These are phyloP conservation scores for Ploettnerulaceae sp. DNA, from an alignment of 2,329 filamentous ascomycete genomes.

Conservation along the genomic window DNA sequence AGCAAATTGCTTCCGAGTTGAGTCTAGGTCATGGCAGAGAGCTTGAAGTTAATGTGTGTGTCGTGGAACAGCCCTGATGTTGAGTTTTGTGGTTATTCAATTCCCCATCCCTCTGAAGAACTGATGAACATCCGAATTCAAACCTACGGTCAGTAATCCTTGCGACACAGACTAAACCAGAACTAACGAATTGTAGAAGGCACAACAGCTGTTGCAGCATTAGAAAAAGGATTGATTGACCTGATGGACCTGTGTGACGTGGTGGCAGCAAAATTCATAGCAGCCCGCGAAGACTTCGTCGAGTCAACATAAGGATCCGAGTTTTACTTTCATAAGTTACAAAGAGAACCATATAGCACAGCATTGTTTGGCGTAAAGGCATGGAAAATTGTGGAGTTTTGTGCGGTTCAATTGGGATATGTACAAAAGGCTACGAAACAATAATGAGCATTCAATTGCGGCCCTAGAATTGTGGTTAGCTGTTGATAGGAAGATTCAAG, in stretches of 20 bases:
- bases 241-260: constrained; percentile 90
- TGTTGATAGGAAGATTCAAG: constrained; percentile 1
- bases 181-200: constrained; percentile 51
- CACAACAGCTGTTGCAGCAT: constrained; percentile 74
- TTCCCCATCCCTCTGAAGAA: constrained; percentile 90
- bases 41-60: constrained; percentile 10
- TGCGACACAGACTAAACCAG: background rate
- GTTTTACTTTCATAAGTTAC: constrained; percentile 3
- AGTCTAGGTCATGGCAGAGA: background rate
- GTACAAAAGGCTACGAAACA: constrained; percentile 30
- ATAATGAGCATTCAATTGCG: constrained; percentile 30
- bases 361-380: constrained; percentile 31
- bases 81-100: constrained; percentile 97
- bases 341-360: constrained; percentile 5
- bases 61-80: constrained; percentile 68
- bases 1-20: background rate
- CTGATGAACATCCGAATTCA: constrained; percentile 98
- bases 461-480: constrained; percentile 26
- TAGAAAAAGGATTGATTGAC: constrained; percentile 86
- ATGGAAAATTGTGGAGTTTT: constrained; percentile 23
- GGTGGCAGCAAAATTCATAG: constrained; percentile 82
- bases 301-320: constrained; percentile 16
- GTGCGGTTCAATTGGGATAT: constrained; percentile 30
- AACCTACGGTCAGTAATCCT: constrained; percentile 70
- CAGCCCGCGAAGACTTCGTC: constrained; percentile 55